Evolutionary conservation across 2,329 filamentous ascomycete species (phyloP).

Genomic region (Fusarium avenaceum): DNA sequence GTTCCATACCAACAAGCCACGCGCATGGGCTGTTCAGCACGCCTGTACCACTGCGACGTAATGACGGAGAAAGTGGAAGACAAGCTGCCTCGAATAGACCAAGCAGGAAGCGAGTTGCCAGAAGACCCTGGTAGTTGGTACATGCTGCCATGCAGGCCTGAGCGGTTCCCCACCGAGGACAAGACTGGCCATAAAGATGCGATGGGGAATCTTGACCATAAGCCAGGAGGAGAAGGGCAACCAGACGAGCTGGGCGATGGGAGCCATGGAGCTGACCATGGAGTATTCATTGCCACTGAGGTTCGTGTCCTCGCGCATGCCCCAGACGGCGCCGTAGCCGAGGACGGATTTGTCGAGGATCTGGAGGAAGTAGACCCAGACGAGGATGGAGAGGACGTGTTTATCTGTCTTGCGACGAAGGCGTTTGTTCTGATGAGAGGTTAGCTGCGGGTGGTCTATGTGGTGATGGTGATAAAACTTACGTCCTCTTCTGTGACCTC

Average conservation of each 20-base stretch:
- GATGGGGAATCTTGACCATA: constrained; percentile 72
- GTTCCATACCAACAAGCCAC: constrained; percentile 77
- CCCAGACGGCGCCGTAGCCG: constrained; percentile 70
- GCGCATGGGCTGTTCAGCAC: constrained; percentile 71
- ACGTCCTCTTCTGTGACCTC: constrained; percentile 41
- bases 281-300: constrained; percentile 69
- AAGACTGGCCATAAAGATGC: constrained; percentile 67
- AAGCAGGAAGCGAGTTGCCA: constrained; percentile 64
- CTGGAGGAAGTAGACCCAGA: constrained; percentile 72
- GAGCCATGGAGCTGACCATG: constrained; percentile 67
- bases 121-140: constrained; percentile 61
- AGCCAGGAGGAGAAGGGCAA: constrained; percentile 71
- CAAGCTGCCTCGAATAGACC: constrained; percentile 66
- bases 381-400: constrained; percentile 66
- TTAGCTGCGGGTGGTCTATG: neutral
- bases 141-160: constrained; percentile 63
- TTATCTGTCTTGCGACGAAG: constrained; percentile 73
- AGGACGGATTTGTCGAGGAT: constrained; percentile 71
- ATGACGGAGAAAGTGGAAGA: constrained; percentile 62
- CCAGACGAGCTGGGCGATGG: constrained; percentile 72
- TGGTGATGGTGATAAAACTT: fast-evolving
- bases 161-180: constrained; percentile 60
- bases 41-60: constrained; percentile 63
- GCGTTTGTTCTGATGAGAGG: constrained; percentile 48
- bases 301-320: constrained; percentile 62